Evolutionary conservation across 345 rosid species (phyloP).

Genomic region (Carallia pectinifolia): DNA sequence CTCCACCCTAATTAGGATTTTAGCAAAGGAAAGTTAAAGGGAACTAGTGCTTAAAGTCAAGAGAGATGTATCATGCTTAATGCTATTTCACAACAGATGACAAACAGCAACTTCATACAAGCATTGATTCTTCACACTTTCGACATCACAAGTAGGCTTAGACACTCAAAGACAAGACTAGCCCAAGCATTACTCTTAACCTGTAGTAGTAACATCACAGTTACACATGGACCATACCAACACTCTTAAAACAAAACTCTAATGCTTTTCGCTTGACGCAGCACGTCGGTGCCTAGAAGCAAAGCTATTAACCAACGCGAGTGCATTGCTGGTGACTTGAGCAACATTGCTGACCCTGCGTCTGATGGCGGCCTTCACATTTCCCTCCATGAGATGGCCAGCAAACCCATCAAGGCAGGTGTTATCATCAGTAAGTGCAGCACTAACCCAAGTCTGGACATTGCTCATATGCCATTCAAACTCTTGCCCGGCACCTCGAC

Average conservation of each 20-base stretch:
- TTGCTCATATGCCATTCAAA: constrained; percentile 77
- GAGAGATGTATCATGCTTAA: neutral
- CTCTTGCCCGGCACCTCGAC: constrained; percentile 40
- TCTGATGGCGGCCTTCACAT: constrained; percentile 51
- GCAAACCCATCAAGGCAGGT: constrained; percentile 81
- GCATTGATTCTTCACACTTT: neutral
- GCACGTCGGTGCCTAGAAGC: constrained; percentile 45
- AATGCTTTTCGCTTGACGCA: constrained; percentile 26
- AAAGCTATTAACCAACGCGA: constrained; percentile 71
- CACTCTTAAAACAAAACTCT: constrained; percentile 14
- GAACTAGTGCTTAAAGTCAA: too few relatives aligned
- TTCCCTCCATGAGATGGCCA: constrained; percentile 51
- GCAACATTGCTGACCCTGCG: constrained; percentile 55
- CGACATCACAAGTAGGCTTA: neutral
- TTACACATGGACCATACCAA: constrained; percentile 2
- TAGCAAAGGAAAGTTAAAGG: too few relatives aligned
- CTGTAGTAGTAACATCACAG: neutral
- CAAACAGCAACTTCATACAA: neutral
- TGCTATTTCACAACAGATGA: neutral
- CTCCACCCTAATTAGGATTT: too few relatives aligned
- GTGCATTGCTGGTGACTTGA: constrained; percentile 84
- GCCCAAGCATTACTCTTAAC: neutral
- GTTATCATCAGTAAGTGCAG: constrained; percentile 74
- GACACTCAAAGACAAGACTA: neutral
- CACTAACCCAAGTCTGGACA: constrained; percentile 92